Percentiles rank a stretch among this genome's conserved stretches.
Evolutionary conservation across 345 rosid genomes (phyloP).

Genomic region (Citrus trifoliata): DNA sequence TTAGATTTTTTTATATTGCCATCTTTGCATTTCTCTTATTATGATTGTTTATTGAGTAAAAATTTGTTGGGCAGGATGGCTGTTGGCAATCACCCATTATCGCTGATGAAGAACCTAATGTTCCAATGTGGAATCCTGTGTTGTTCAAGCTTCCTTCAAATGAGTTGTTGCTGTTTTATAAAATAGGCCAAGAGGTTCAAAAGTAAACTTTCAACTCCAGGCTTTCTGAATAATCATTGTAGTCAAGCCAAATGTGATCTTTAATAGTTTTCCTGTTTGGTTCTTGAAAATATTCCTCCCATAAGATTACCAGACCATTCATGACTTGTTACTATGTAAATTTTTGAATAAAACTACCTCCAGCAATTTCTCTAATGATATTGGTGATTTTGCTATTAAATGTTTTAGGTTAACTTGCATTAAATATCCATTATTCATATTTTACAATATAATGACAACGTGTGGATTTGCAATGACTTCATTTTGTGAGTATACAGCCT

Average conservation of each 20-base stretch:
- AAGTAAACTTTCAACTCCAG: constrained; percentile 38
- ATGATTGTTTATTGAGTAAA: background rate
- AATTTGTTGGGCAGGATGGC: constrained; percentile 50
- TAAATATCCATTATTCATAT: background rate
- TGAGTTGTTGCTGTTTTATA: constrained; percentile 79
- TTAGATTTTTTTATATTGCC: background rate
- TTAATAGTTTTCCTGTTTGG: background rate
- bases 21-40: constrained; percentile 4
- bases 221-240: background rate
- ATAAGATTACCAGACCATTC: background rate
- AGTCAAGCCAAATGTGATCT: background rate
- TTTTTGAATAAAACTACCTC: background rate
- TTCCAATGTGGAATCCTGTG: constrained; percentile 93
- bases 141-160: constrained; percentile 72
- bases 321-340: background rate
- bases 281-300: background rate
- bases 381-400: background rate
- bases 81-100: constrained; percentile 55
- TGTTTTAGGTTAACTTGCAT: background rate
- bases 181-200: constrained; percentile 82
- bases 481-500: background rate
- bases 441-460: background rate
- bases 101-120: constrained; percentile 62
- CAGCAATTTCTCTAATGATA: background rate
- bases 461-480: background rate